Evolutionary conservation across 106 monocot species (phyloP), one percentile per base, ranked within the genome.

Genomic region (Allium fistulosum): DNA sequence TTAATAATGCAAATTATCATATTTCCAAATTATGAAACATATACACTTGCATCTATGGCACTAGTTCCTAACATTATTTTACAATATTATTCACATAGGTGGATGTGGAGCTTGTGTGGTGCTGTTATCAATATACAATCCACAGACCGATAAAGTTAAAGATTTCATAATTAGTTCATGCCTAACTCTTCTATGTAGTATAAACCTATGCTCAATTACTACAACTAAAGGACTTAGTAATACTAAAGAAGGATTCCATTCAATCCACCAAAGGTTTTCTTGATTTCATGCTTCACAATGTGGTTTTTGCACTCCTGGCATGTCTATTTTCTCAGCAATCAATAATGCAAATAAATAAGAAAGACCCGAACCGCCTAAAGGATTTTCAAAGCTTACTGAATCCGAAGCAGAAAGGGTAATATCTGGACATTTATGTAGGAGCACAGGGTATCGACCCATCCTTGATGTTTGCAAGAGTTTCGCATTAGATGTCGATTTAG

Each of bases 61-160:
- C 22, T 22, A 22, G 22, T 22, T 22, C 22, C 0, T 22, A 22
- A 22, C 22, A 22, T 22, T 22, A 22, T 22, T 22, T 22, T 22
- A 22, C 1, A 22, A 11, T 55, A 10, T 55, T 22, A 22, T 37
- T 63, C 49, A n/a, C 58, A n/a, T 67, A 90, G 94, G 94, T 82
- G 94, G 94, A 4, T 94, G 94, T 74, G 94, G 94, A 52, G 94
- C 94, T 57, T 94, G 94, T 70, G 90, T 84, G 28, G 86, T 94
- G 70, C 84, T 94, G 16, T 66, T 90, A 10, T 79, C 90, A 17
- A 84, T 69, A 14, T 94, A 71, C 62, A 82, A 82, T 26, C 82
- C 94, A 8, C 18, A 57, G 15, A 67, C 45, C 7, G 73, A 80
- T 14, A 57, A 67, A 63, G 74, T 94, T 10, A 63, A 67, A 46